Percentiles rank a stretch among this genome's conserved stretches.
Evolutionary conservation across 352 stramenopile genomes (phyloP).

Genomic region (Phytophthora hibernalis): DNA sequence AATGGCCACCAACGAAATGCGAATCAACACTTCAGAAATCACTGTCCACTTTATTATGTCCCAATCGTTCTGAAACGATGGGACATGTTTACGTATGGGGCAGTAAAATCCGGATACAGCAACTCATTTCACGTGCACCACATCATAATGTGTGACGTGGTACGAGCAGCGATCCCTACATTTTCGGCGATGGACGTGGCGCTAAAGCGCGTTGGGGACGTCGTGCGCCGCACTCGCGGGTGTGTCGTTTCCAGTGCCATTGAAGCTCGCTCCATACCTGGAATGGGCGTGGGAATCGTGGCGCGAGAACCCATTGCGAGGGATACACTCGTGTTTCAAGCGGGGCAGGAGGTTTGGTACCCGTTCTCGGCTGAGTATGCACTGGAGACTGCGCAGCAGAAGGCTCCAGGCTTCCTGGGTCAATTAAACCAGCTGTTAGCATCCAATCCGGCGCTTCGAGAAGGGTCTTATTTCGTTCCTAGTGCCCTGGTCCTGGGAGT

Average conservation of each 20-base stretch:
- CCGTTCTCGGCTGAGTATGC: slow-evolving; percentile 81
- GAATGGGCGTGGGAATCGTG: slow-evolving; percentile 76
- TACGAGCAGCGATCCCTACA: slow-evolving; percentile 5
- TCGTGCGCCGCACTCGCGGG: slow-evolving; percentile 57
- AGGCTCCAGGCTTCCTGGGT: slow-evolving; percentile 68
- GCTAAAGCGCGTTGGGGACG: slow-evolving; percentile 60
- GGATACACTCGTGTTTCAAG: slow-evolving; percentile 71
- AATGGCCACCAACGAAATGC: slow-evolving; percentile 41
- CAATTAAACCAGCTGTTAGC: slow-evolving; percentile 63
- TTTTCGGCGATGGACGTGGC: slow-evolving; percentile 39
- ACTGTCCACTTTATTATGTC: slow-evolving; percentile 24
- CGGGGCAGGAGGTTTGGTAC: slow-evolving; percentile 62
- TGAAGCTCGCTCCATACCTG: slow-evolving; percentile 50
- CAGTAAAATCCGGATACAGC: slow-evolving; percentile 10
- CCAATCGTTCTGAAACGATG: neutral
- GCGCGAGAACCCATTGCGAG: slow-evolving; percentile 60
- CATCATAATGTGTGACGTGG: slow-evolving; percentile 26
- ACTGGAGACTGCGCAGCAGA: slow-evolving; percentile 60
- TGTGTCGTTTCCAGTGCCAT: slow-evolving; percentile 63
- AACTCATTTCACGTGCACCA: slow-evolving; percentile 1
- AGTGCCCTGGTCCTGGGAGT: slow-evolving; percentile 73
- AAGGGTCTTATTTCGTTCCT: slow-evolving; percentile 55
- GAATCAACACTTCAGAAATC: slow-evolving; percentile 18
- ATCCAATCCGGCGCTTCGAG: slow-evolving; percentile 35
- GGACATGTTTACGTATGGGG: neutral